Evolutionary conservation across 768 basidiomycete genomes (phyloP).

Genomic region (Suillus sp.): DNA sequence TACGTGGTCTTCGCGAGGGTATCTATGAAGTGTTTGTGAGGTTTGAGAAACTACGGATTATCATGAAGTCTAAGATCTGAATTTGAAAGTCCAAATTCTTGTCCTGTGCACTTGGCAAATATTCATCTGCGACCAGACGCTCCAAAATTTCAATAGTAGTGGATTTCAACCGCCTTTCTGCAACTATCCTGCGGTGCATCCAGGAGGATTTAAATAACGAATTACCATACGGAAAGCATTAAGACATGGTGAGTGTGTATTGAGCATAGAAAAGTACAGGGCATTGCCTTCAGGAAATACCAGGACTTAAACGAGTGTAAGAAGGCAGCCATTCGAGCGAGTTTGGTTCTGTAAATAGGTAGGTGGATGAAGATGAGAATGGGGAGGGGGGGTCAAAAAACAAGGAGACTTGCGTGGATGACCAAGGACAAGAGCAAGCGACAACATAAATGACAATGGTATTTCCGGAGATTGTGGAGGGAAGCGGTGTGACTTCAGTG

Average conservation of each 20-base stretch:
- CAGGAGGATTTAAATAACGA: slow-evolving; percentile 26
- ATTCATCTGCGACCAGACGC: neutral
- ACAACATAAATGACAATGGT: slow-evolving; percentile 25
- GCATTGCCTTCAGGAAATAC: slow-evolving; percentile 29
- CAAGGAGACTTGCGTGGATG: slow-evolving; percentile 21
- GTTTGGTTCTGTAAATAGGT: slow-evolving; percentile 23
- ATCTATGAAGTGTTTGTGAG: too few species aligned
- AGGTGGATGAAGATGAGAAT: slow-evolving; percentile 15
- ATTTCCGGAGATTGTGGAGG: slow-evolving; percentile 15
- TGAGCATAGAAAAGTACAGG: slow-evolving; percentile 38
- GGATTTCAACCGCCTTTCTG: slow-evolving; percentile 18
- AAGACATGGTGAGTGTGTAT: slow-evolving; percentile 38
- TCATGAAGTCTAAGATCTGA: neutral
- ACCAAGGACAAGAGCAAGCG: slow-evolving; percentile 28
- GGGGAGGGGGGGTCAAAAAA: slow-evolving; percentile 13
- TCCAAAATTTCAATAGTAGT: neutral
- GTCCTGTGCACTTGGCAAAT: neutral
- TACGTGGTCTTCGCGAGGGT: too few species aligned
- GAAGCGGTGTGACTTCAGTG: slow-evolving; percentile 28
- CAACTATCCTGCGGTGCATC: slow-evolving; percentile 4
- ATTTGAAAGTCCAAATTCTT: neutral
- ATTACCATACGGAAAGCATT: slow-evolving; percentile 40
- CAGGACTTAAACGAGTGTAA: slow-evolving; percentile 31
- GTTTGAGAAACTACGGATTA: neutral
- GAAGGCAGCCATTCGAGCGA: slow-evolving; percentile 29